Evolutionary conservation across 805 yeast genomes (phyloP), one percentile per base, ranked within the genome.

Genomic region (Suhomyces xylopsoci): DNA sequence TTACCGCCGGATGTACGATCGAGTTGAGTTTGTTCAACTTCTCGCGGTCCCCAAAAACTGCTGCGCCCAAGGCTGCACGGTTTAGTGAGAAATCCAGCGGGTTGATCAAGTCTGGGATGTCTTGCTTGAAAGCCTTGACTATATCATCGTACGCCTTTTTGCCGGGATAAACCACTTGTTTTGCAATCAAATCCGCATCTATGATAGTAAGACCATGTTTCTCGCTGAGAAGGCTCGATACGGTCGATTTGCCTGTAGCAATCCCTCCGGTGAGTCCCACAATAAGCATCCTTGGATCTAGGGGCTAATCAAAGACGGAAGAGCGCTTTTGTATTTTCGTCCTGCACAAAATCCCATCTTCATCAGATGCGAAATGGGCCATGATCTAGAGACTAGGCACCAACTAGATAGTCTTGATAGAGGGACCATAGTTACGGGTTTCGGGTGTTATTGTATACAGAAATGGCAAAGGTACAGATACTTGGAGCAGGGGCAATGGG

Each of bases 191-290:
- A 67, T 94, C 99, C 1, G 99, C 98, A 71, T 94, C 99, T 1
- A 94, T 78, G 1, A 94, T 69, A 0, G 87, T 78, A 5, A 88
- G 54, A 1, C 74, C 63, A 62, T 84, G 78, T 9, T 81, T 69
- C 8, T 81, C 79, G 4, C 67, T 55, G 9, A 94, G 70, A 34
- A 80, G 67, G 15, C 71, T 63, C 0, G 97, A 89, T 0, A 89
- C 97, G 0, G 98, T 93, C 17, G 96, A 87, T 63, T 94, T 94
- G 2, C 99, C 99, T n/a, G 94, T 81, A 5, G 97, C 97, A 48
- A 94, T 94, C 1, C 97, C 97, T 1, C 99, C 99, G 0, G 99
- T 94, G n/a, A 94, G 79, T 1, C 99, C 99, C 5, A 94, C 80
- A 30, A 94, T 79, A 45, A 94, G 79, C 99, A 94, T 93, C 5